Base-by-base conservation (phyloP, 2,329 filamentous ascomycete genomes). In the Colletotrichum sp. region DNA sequence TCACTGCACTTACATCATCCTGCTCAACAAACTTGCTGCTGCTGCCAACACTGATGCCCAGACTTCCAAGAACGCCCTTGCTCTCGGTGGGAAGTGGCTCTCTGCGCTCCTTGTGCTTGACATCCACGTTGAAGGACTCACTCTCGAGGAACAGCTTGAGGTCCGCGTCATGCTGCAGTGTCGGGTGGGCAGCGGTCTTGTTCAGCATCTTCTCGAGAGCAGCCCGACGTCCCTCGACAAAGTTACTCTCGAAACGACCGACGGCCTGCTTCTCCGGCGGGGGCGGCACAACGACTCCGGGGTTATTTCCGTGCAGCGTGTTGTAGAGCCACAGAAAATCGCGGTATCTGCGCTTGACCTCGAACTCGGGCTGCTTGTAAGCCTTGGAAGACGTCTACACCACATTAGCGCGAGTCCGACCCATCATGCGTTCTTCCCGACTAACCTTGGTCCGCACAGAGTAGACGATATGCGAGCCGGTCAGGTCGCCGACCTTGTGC, bases 311-410 rank as follows among this genome's bases (percentile, higher is more conserved):
- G 83, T 98, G 97, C 76, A 99, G 89, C 34, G 96, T 95, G 79
- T 94, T 98, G 85, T 99, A 99, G 32, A 99, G 92, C 97, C 97
- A 99, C 69, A 99, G 88, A 84, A 99, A 99, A 86, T 99, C 97
- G 75, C 96, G 93, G 85, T 98, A 99, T 82, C 97, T 92, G 80
- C 97, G 91, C 81, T 96, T 98, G 79, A 99, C 97, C 72, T 95
- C 93, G 81, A 99, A 98, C 82, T 98, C 96, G 68, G 95, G 90
- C 81, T 96, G 94, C 82, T 94, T 95, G 85, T 98, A 99, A 67
- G 96, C 97, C 87, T 98, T 98, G 48, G 96, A 98, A 1, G 95
- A 95, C 15, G 97, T 99, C 94, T 97, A 79, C 58, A 48, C 3
- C 22, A 2, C 36, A 70, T 79, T 69, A 82, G 80, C 70, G 74